Evolutionary conservation across 805 yeast species (phyloP), one percentile per base, ranked within the genome.

Genomic region (Kodamaea lidongshanica): DNA sequence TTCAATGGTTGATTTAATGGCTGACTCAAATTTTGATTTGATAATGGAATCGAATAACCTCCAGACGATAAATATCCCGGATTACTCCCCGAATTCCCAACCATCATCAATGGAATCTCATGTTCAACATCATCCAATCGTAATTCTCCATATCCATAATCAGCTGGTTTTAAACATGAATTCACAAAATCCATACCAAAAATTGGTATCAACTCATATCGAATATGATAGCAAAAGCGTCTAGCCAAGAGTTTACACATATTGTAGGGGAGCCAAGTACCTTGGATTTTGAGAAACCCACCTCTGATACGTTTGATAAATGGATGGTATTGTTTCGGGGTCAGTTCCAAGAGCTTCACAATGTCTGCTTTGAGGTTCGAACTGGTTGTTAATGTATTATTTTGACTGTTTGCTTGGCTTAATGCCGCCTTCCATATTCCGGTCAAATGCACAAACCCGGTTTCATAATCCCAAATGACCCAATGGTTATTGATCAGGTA

Each of bases 241-340:
- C 73, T 54, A 3, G 95, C 89, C 31, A 87, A 60, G 18, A 71
- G 58, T 37, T 67, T 67, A 14, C 94, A 86, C 29, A 82, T 63
- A 7, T 69, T 71, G 46, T 58, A 79, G 2, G 95, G 89, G 22
- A 86, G 58, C 96, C 96, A 88, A 6, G 95, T 85, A 4, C 96
- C 96, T 58, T 87, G 96, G 41, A 88, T 85, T 61, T 86, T 86
- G 41, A 87, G 68, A 46, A 76, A 85, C 3, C 96, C 96, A 27
- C 96, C 96, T 33, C 96, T 64, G 10, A 87, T 85, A 29, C 95
- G 70, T 44, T 74, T 74, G 32, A 80, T 68, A 23, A 66, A 70
- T 11, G 67, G 72, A 41, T 74, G 84, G 32, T 77, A 62, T 44
- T 75, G 75, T 32, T 46, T 51, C 2, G 88, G 88, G 3, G 74